These are phyloP conservation scores for Bonia amplexicaulis DNA, from an alignment of 176 grass and related monocot species.

Conservation along the genomic window DNA sequence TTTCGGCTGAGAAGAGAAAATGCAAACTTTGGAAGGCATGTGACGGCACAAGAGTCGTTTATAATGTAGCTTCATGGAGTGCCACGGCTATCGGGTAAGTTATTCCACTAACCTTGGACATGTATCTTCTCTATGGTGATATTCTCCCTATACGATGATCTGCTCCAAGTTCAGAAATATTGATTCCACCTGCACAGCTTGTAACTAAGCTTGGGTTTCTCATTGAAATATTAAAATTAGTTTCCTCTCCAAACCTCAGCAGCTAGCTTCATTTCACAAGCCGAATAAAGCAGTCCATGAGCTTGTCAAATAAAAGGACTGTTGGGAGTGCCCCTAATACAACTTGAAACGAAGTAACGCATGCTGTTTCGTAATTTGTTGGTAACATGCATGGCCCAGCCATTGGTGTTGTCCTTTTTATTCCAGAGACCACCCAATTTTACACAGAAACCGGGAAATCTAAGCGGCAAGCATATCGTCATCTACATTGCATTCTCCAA, in stretches of 20 bases:
- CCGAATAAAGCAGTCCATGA: not conserved
- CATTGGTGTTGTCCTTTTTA: slow-evolving; percentile 21
- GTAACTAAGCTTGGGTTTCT: not conserved
- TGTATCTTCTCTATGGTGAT: not conserved
- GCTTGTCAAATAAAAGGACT: not conserved
- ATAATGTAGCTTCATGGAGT: slow-evolving; percentile 86
- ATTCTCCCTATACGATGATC: not conserved
- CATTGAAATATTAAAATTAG: not conserved
- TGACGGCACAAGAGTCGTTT: slow-evolving; percentile 77
- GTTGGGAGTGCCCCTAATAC: not conserved
- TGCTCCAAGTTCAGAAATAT: not conserved
- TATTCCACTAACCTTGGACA: not conserved
- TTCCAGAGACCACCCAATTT: slow-evolving; percentile 24
- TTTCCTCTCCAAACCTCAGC: not conserved
- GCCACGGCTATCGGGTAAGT: slow-evolving; percentile 83
- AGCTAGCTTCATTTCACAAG: not conserved
- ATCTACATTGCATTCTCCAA: slow-evolving; percentile 78
- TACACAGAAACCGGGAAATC: slow-evolving; percentile 25
- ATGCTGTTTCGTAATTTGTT: not conserved
- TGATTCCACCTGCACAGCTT: not conserved
- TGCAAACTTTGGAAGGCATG: slow-evolving; percentile 73
- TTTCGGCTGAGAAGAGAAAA: slow-evolving; percentile 72
- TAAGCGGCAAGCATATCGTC: slow-evolving; percentile 47
- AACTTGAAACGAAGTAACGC: not conserved
- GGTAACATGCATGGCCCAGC: not conserved